Conservation (phyloP, 2,329 filamentous ascomycete species). For the Colletotrichum australisinense region DNA sequence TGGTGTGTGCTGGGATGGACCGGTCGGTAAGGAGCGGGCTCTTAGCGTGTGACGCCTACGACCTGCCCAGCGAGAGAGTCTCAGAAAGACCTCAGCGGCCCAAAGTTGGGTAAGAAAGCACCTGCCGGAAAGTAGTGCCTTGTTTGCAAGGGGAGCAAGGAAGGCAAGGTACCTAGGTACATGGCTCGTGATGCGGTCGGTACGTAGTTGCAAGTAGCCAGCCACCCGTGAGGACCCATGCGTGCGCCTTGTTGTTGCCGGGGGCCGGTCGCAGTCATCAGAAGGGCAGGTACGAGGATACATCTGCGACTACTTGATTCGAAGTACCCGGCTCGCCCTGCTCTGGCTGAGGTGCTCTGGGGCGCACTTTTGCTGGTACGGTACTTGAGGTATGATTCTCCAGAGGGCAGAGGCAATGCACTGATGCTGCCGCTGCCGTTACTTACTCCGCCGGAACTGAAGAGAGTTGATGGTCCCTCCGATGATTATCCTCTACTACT, state of each 20-base stretch:
- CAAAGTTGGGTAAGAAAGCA: conserved; percentile 5
- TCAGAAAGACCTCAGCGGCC: conserved; percentile 25
- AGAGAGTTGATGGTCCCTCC: not conserved
- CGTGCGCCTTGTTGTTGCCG: not conserved
- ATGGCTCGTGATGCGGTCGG: not conserved
- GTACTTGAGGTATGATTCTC: too few species aligned
- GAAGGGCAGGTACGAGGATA: conserved; percentile 7
- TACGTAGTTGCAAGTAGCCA: conserved; percentile 10
- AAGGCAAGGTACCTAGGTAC: not conserved
- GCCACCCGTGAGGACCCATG: not conserved
- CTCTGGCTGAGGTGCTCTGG: too few species aligned
- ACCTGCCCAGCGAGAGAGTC: conserved; percentile 21
- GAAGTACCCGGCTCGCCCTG: not conserved
- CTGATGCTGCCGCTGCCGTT: conserved; percentile 17
- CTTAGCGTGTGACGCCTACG: conserved; percentile 28
- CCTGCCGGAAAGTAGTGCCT: conserved; percentile 25
- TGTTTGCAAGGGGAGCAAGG: conserved; percentile 11
- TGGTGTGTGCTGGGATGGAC: conserved; percentile 30
- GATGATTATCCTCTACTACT: not conserved
- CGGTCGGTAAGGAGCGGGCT: conserved; percentile 22
- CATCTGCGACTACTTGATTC: not conserved
- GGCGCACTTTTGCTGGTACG: not conserved
- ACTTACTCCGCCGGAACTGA: not conserved
- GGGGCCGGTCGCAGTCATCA: not conserved
- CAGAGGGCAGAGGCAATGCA: conserved; percentile 6